Evolutionary conservation across 441 rosid genomes (phyloP).

Genomic region (Eruca vesicaria): DNA sequence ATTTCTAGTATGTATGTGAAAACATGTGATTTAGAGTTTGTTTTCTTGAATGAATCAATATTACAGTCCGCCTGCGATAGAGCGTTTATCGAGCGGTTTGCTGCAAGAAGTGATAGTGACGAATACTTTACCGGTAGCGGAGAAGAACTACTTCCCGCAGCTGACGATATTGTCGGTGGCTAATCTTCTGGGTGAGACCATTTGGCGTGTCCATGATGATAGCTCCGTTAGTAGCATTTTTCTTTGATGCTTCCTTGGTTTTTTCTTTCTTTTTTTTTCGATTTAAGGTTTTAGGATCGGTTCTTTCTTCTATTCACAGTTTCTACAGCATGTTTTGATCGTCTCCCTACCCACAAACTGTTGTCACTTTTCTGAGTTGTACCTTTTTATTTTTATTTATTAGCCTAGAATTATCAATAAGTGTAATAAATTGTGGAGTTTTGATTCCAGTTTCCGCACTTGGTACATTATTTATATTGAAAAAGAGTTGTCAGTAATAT

Average conservation of each 20-base stretch:
- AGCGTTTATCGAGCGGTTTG: conserved; percentile 68
- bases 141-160: conserved; percentile 73
- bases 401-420: neutral
- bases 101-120: conserved; percentile 80
- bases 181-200: conserved; percentile 72
- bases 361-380: conserved; percentile 5
- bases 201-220: conserved; percentile 83
- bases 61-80: conserved; percentile 67
- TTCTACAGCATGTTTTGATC: conserved; percentile 10
- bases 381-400: neutral
- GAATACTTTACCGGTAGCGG: conserved; percentile 67
- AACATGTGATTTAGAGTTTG: neutral
- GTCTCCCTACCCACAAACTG: neutral
- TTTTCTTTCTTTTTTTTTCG: neutral
- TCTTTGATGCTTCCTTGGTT: conserved; percentile 35
- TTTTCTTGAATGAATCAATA: neutral
- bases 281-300: conserved; percentile 16
- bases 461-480: neutral
- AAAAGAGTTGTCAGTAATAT: neutral
- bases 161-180: conserved; percentile 69
- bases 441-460: neutral
- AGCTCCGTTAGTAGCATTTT: conserved; percentile 78
- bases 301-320: neutral
- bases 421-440: neutral
- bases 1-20: neutral